Conservation (phyloP, 2,329 filamentous ascomycete species). For the Arthroderma uncinatum region DNA sequence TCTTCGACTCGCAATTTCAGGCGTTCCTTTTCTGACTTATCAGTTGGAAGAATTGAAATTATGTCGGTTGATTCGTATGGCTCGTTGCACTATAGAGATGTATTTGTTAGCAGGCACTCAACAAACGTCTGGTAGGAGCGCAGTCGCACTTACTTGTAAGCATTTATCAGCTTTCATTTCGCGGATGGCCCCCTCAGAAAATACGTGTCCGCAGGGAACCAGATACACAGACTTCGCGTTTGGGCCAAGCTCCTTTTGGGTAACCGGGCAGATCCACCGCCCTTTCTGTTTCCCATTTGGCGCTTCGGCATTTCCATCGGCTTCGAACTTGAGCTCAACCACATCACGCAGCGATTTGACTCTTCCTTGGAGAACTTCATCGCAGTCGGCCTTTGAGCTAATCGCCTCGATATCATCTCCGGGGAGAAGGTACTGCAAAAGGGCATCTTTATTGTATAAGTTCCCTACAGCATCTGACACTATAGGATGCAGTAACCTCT, state of each 20-base stretch:
- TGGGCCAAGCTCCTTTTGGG: constrained; percentile 73
- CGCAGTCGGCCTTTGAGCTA: constrained; percentile 47
- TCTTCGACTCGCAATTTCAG: constrained; percentile 55
- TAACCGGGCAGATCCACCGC: constrained; percentile 74
- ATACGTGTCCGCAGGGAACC: constrained; percentile 90
- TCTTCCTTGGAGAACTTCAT: constrained; percentile 47
- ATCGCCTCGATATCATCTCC: constrained; percentile 43
- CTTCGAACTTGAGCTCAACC: constrained; percentile 69
- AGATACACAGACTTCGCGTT: constrained; percentile 72
- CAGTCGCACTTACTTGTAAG: constrained; percentile 36
- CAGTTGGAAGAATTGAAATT: constrained; percentile 67
- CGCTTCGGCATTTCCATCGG: constrained; percentile 31
- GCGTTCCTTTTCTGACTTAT: constrained; percentile 57
- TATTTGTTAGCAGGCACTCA: not conserved
- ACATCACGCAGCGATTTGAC: constrained; percentile 78
- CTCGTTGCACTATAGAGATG: constrained; percentile 55
- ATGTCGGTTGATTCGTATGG: constrained; percentile 62
- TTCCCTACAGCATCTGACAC: constrained; percentile 77
- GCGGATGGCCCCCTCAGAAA: constrained; percentile 73
- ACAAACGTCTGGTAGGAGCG: not conserved
- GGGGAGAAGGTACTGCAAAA: constrained; percentile 58
- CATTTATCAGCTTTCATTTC: constrained; percentile 60
- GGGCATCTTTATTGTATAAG: constrained; percentile 88
- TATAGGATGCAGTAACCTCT: constrained; percentile 59
- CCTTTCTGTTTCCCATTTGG: constrained; percentile 36